Percentiles rank a stretch among this genome's conserved stretches.
These are phyloP conservation scores for Cordyceps sp. DNA, from an alignment of 2,329 filamentous ascomycete genomes.

Conservation along the genomic window DNA sequence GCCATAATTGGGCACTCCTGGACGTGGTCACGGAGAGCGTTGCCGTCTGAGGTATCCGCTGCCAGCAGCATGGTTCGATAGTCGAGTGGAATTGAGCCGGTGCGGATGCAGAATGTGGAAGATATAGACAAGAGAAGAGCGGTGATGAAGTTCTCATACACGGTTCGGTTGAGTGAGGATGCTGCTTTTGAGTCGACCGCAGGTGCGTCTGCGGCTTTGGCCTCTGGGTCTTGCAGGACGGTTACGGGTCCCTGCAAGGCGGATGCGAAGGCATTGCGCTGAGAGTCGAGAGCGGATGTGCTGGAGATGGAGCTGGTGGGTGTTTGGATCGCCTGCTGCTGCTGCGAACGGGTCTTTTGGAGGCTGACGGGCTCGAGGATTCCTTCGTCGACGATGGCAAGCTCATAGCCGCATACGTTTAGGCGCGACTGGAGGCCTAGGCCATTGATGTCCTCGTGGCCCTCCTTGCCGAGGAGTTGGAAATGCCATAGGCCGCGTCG, in stretches of 20 bases:
- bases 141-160: conserved; percentile 37
- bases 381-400: conserved; percentile 31
- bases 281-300: conserved; percentile 20
- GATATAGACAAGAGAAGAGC: conserved; percentile 35
- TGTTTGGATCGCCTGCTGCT: conserved; percentile 23
- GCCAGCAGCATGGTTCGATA: conserved; percentile 33
- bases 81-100: conserved; percentile 34
- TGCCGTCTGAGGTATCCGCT: conserved; percentile 5
- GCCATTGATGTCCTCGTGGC: conserved; percentile 8
- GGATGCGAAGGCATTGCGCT: conserved; percentile 8
- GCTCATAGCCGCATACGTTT: conserved; percentile 24
- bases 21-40: conserved; percentile 5
- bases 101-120: conserved; percentile 28
- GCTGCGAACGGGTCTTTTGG: conserved; percentile 21
- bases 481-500: conserved; percentile 39
- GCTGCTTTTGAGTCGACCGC: conserved; percentile 8
- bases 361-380: conserved; percentile 31
- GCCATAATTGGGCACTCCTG: conserved; percentile 20
- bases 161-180: conserved; percentile 18
- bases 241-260: conserved; percentile 2
- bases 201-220: conserved; percentile 11
- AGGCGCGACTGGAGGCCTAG: conserved; percentile 20
- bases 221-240: conserved; percentile 10
- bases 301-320: conserved; percentile 29
- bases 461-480: conserved; percentile 26